These are phyloP conservation scores for Psilocybe subaeruginosa DNA, from an alignment of 768 basidiomycete species.

Conservation along the genomic window DNA sequence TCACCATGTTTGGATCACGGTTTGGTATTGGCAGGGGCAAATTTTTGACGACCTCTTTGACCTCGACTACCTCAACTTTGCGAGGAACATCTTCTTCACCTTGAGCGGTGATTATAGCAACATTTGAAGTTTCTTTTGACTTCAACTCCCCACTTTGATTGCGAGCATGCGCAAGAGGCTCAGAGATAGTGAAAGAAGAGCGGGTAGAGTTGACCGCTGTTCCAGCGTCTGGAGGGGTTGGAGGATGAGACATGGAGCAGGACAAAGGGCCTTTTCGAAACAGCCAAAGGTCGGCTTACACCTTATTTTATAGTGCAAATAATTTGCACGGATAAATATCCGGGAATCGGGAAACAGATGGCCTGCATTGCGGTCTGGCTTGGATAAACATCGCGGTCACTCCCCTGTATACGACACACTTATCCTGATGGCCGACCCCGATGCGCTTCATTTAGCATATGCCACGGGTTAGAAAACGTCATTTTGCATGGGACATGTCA, in stretches of 20 bases:
- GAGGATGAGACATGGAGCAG: constrained; percentile 4
- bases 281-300: background rate
- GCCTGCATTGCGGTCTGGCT: background rate
- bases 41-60: background rate
- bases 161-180: background rate
- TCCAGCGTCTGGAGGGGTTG: background rate
- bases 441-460: background rate
- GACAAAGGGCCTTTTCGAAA: constrained; percentile 1
- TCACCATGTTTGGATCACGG: constrained; percentile 40
- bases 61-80: constrained; percentile 8
- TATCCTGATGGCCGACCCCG: constrained; percentile 10
- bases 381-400: background rate
- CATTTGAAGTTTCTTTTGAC: background rate
- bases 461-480: background rate
- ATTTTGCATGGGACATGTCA: background rate
- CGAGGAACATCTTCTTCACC: constrained; percentile 27
- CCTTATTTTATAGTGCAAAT: background rate
- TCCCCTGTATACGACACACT: background rate
- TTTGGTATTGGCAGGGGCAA: constrained; percentile 20
- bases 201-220: constrained; percentile 7
- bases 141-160: background rate
- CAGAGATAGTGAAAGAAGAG: constrained; percentile 12
- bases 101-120: constrained; percentile 15
- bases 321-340: background rate
- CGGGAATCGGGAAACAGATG: background rate